These are phyloP conservation scores for Paecilomyces formosus DNA, from an alignment of 2,329 filamentous ascomycete genomes.

Conservation along the genomic window DNA sequence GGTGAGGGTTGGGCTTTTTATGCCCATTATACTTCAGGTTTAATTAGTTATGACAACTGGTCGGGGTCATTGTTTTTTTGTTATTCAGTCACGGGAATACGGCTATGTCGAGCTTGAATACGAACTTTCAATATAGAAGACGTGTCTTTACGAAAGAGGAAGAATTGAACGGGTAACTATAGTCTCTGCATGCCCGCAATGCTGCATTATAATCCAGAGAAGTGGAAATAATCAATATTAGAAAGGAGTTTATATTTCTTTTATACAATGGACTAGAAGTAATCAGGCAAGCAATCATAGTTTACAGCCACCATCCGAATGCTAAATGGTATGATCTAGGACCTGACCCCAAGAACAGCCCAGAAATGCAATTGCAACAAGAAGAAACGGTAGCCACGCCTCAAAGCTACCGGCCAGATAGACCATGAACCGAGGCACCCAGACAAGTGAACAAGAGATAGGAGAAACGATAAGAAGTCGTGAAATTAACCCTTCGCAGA, in stretches of 20 bases:
- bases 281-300: background rate
- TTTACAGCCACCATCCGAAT: background rate
- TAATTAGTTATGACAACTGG: background rate
- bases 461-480: background rate
- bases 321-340: background rate
- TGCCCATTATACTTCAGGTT: background rate
- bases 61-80: background rate
- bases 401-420: background rate
- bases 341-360: background rate
- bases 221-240: background rate
- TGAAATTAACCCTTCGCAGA: background rate
- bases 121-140: too few relatives aligned
- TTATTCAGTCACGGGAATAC: background rate
- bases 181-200: background rate
- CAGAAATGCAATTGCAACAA: background rate
- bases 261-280: background rate
- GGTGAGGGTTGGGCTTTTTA: background rate
- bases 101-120: background rate
- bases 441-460: background rate
- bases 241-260: conserved; percentile 3
- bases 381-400: background rate
- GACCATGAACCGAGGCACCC: background rate
- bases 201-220: background rate
- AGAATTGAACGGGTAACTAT: background rate
- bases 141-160: background rate